A percentile compares a stretch with the other conserved stretches of the same genome.
Conservation (phyloP, 352 stramenopile genomes). For the Albugo candida region DNA sequence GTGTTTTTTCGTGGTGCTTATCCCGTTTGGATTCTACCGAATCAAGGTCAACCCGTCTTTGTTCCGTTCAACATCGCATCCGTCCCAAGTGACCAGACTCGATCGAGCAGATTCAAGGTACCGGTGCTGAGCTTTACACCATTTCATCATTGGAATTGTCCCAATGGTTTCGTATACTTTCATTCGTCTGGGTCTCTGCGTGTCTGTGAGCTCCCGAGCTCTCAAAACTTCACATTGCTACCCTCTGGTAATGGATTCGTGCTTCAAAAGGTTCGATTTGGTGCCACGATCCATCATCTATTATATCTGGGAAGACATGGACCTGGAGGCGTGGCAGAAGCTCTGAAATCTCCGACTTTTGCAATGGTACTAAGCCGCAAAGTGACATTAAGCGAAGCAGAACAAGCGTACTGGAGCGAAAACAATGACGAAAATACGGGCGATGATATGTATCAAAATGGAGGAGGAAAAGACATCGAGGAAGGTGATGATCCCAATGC, state of each 20-base stretch:
- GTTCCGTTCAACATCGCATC: conserved; percentile 55
- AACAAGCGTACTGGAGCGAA: conserved; percentile 23
- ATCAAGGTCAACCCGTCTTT: conserved; percentile 40
- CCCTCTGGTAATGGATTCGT: conserved; percentile 53
- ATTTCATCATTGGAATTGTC: conserved; percentile 79
- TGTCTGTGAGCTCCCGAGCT: conserved; percentile 64
- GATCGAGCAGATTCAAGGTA: conserved; percentile 28
- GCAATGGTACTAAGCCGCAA: conserved; percentile 51
- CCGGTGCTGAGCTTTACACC: conserved; percentile 73
- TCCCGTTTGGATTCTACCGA: conserved; percentile 67
- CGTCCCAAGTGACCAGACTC: conserved; percentile 9
- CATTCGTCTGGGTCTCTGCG: conserved; percentile 56
- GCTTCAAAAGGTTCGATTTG: conserved; percentile 60
- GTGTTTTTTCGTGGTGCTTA: conserved; percentile 69
- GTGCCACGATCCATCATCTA: conserved; percentile 57
- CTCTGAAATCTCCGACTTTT: conserved; percentile 56
- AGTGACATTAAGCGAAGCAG: conserved; percentile 28
- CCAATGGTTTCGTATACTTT: conserved; percentile 78
- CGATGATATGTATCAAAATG: background rate
- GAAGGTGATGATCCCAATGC: conserved; percentile 19
- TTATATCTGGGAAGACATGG: conserved; percentile 56
- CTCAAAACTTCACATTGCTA: conserved; percentile 45
- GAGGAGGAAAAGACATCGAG: conserved; percentile 15
- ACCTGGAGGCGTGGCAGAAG: conserved; percentile 54
- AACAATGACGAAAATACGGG: conserved; percentile 39